Conservation (phyloP, 2,329 filamentous ascomycete genomes). For the Talaromyces verruculosus region DNA sequence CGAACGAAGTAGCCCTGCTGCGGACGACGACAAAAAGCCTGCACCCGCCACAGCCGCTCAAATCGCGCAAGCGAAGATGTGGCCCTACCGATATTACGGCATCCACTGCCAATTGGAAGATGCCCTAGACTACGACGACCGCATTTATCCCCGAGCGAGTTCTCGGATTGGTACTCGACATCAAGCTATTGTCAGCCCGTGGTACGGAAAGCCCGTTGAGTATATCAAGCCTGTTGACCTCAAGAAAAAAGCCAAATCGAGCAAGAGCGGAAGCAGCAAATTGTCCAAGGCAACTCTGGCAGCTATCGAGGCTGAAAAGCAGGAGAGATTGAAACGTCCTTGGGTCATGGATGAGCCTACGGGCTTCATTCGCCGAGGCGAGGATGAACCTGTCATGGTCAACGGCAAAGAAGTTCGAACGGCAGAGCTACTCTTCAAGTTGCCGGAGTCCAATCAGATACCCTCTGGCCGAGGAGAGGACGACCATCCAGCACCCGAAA, state of each 20-base stretch:
- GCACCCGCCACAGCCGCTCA: conserved; percentile 75
- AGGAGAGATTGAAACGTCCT: conserved; percentile 75
- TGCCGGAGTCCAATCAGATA: conserved; percentile 58
- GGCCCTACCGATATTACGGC: conserved; percentile 93
- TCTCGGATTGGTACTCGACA: conserved; percentile 88
- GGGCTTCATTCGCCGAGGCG: conserved; percentile 81
- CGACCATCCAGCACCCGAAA: conserved; percentile 38
- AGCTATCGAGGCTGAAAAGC: conserved; percentile 77
- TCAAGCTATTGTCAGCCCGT: conserved; percentile 80
- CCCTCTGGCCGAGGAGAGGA: conserved; percentile 45
- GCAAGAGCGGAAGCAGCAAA: conserved; percentile 73
- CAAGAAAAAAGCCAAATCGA: conserved; percentile 69
- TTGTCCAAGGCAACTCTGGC: conserved; percentile 76
- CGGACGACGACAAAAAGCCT: conserved; percentile 54
- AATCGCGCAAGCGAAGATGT: conserved; percentile 86
- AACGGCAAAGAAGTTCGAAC: conserved; percentile 73
- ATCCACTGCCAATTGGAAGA: conserved; percentile 95
- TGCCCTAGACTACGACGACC: conserved; percentile 92
- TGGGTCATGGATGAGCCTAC: conserved; percentile 90
- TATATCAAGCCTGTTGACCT: conserved; percentile 85
- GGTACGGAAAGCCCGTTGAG: conserved; percentile 84
- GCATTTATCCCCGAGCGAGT: conserved; percentile 93
- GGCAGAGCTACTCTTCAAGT: conserved; percentile 73
- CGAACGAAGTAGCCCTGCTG: conserved; percentile 63
- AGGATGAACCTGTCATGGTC: conserved; percentile 64